A percentile compares a stretch with the other conserved stretches of the same genome.
Evolutionary conservation across 331 rosid genomes (phyloP).

Genomic region (Pyracantha coccinea): DNA sequence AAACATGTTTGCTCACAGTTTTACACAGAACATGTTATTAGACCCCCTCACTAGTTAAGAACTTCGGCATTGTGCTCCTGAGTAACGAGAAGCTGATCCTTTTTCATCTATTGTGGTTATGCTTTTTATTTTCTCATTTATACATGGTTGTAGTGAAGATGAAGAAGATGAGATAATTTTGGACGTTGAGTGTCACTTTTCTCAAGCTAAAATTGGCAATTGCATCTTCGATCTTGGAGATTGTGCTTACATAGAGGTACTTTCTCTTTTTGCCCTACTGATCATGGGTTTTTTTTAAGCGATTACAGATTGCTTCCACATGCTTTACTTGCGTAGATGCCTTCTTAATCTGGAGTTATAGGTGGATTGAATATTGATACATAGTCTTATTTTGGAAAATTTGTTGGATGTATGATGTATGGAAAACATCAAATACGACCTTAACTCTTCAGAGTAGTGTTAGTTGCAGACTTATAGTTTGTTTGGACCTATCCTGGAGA

Average conservation of each 20-base stretch:
- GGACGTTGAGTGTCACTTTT: slow-evolving; percentile 79
- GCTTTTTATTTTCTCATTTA: background rate
- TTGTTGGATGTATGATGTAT: background rate
- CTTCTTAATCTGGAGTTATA: background rate
- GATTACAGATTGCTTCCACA: background rate
- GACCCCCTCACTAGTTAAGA: background rate
- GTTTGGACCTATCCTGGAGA: background rate
- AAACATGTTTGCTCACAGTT: background rate
- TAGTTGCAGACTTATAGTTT: background rate
- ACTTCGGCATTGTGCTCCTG: background rate
- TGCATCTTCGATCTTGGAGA: slow-evolving; percentile 68
- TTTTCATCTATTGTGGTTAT: background rate
- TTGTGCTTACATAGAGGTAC: slow-evolving; percentile 74
- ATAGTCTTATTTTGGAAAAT: background rate
- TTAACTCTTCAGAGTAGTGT: background rate
- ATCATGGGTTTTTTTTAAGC: background rate
- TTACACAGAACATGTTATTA: background rate
- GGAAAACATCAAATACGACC: background rate
- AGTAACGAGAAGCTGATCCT: background rate
- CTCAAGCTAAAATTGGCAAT: slow-evolving; percentile 52
- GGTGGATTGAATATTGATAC: background rate
- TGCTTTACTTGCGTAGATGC: background rate
- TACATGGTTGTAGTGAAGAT: slow-evolving; percentile 44
- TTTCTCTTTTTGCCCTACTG: background rate
- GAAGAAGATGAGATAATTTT: slow-evolving; percentile 65